Percentiles rank a stretch among this genome's conserved stretches.
Evolutionary conservation across 345 rosid species (phyloP).

Genomic region (Camelina neglecta): DNA sequence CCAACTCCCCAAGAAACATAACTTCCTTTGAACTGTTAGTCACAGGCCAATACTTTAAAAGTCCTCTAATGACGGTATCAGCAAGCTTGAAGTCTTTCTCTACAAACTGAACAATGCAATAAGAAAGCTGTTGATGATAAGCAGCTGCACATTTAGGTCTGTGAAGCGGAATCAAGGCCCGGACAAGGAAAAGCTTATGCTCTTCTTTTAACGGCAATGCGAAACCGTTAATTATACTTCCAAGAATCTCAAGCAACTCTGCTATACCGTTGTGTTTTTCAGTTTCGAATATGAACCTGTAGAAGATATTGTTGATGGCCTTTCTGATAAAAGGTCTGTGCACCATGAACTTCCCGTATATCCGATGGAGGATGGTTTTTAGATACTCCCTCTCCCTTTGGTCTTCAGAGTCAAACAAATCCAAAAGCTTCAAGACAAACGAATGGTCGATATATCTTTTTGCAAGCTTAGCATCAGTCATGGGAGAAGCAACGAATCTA

Average conservation of each 20-base stretch:
- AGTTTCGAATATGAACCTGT: constrained; percentile 69
- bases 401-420: constrained; percentile 72
- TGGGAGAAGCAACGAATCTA: constrained; percentile 62
- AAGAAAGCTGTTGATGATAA: constrained; percentile 81
- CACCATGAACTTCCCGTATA: constrained; percentile 76
- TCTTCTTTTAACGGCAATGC: constrained; percentile 89
- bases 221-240: constrained; percentile 81
- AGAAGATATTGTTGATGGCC: constrained; percentile 73
- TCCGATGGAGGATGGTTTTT: constrained; percentile 65
- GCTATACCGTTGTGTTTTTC: constrained; percentile 76
- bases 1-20: constrained; percentile 84
- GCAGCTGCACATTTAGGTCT: constrained; percentile 67
- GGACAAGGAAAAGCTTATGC: constrained; percentile 75
- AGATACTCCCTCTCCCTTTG: constrained; percentile 74
- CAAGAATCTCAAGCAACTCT: constrained; percentile 80
- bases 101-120: constrained; percentile 79
- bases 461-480: constrained; percentile 71
- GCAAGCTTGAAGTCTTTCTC: constrained; percentile 86
- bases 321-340: constrained; percentile 71
- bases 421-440: constrained; percentile 62
- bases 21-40: constrained; percentile 83
- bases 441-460: constrained; percentile 69
- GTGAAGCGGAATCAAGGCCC: constrained; percentile 84
- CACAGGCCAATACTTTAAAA: constrained; percentile 76
- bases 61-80: constrained; percentile 74